Evolutionary conservation across 2,329 filamentous ascomycete genomes (phyloP).

Genomic region (Pseudogymnoascus pannorum): DNA sequence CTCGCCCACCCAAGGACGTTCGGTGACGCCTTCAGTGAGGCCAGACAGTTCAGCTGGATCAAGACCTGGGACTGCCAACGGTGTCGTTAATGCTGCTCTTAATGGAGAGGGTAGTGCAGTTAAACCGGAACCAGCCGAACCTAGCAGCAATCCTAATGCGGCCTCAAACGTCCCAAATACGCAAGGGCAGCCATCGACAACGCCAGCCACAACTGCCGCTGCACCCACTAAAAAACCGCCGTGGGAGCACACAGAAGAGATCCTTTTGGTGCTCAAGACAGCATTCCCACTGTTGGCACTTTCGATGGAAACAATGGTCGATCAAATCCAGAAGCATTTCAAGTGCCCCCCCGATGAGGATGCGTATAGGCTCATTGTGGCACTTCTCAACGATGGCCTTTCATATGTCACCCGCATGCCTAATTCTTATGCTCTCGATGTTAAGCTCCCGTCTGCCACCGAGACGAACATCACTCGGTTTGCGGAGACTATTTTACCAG

Average conservation of each 20-base stretch:
- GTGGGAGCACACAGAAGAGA: conserved; percentile 95
- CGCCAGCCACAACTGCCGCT: conserved; percentile 22
- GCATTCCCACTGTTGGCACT: conserved; percentile 91
- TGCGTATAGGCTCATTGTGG: conserved; percentile 95
- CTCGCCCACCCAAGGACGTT: conserved; percentile 24
- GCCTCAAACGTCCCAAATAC: conserved; percentile 20
- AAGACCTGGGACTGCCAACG: conserved; percentile 36
- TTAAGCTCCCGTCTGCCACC: conserved; percentile 81
- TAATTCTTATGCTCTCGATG: conserved; percentile 77
- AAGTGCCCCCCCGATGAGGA: conserved; percentile 98
- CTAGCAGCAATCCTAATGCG: conserved; percentile 15
- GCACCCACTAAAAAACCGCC: conserved; percentile 58
- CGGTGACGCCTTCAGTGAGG: conserved; percentile 21
- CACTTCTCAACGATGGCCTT: conserved; percentile 87
- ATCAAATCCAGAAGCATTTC: conserved; percentile 98
- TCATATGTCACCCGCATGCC: conserved; percentile 88
- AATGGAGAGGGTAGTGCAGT: conserved; percentile 12
- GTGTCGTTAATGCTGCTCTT: conserved; percentile 28
- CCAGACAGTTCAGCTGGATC: conserved; percentile 26
- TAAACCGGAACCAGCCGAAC: conserved; percentile 25
- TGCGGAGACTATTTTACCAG: conserved; percentile 88
- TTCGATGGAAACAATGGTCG: conserved; percentile 99
- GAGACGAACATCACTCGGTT: conserved; percentile 97
- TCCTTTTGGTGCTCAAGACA: conserved; percentile 91
- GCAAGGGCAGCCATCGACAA: conserved; percentile 32